A percentile compares a stretch with the other conserved stretches of the same genome.
phyloP scores from a whole-genome alignment of 2,329 filamentous ascomycete species.

The Paramyrothecium roridum region DNA sequence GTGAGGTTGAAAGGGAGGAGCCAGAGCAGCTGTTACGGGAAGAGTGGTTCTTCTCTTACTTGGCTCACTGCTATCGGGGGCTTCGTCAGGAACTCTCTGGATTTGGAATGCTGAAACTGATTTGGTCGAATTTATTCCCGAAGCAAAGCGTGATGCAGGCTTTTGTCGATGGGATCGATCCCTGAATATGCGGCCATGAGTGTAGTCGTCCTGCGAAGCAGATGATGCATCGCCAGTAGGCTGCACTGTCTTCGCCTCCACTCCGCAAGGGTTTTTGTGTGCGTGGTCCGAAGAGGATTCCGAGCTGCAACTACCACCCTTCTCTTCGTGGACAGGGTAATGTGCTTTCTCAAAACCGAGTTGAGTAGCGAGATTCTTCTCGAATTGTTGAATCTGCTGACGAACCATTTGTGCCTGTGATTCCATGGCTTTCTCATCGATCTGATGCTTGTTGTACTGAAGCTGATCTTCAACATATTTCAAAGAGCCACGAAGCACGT shows the following conservation, averaged over 20 bases:
- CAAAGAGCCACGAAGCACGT: constrained; percentile 47
- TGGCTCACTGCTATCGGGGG: constrained; percentile 15
- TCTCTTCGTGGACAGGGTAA: constrained; percentile 32
- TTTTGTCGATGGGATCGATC: constrained; percentile 8
- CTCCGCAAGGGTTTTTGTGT: constrained; percentile 7
- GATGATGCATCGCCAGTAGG: constrained; percentile 6
- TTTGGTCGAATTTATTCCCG: constrained; percentile 25
- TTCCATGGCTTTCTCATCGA: constrained; percentile 53
- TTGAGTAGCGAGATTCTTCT: constrained; percentile 41
- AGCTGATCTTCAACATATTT: constrained; percentile 57
- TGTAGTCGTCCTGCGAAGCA: constrained; percentile 10
- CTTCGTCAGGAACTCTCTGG: constrained; percentile 12
- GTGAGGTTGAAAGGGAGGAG: constrained; percentile 47
- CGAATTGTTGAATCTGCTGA: constrained; percentile 48
- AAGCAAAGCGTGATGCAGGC: constrained; percentile 11
- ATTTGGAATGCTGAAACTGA: constrained; percentile 15
- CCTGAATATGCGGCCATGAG: constrained; percentile 7
- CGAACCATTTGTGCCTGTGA: constrained; percentile 36
- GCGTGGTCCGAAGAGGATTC: constrained; percentile 9
- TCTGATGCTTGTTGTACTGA: constrained; percentile 60
- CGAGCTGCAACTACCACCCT: constrained; percentile 14
- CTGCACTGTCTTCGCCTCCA: constrained; percentile 6
- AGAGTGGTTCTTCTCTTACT: constrained; percentile 33
- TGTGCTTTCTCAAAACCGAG: constrained; percentile 40
- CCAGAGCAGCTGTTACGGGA: constrained; percentile 43